Percentiles rank a stretch among this genome's conserved stretches.
Evolutionary conservation across 768 basidiomycete species (phyloP).

Genomic region (Termitomyces sp.): DNA sequence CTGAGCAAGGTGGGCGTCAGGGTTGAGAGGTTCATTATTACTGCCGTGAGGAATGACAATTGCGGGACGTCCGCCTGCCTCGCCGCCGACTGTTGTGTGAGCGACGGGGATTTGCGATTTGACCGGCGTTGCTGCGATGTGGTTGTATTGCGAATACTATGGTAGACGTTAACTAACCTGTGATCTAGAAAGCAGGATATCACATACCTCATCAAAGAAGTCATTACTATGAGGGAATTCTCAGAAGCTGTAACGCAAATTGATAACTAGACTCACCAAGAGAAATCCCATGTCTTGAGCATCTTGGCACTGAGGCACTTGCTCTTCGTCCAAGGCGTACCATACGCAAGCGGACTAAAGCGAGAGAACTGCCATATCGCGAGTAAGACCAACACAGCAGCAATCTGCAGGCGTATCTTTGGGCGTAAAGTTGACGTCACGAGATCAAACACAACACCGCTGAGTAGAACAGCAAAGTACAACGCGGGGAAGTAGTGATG

Average conservation of each 20-base stretch:
- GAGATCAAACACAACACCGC: conserved; percentile 78
- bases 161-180: background rate
- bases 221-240: conserved; percentile 43
- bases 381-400: conserved; percentile 64
- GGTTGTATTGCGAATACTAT: conserved; percentile 55
- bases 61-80: conserved; percentile 47
- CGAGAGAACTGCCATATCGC: conserved; percentile 74
- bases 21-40: conserved; percentile 22
- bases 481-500: conserved; percentile 98
- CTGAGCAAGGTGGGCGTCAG: conserved; percentile 2
- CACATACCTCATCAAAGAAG: conserved; percentile 61
- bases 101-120: conserved; percentile 32
- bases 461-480: conserved; percentile 85
- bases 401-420: conserved; percentile 73
- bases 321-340: conserved; percentile 76
- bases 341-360: conserved; percentile 83
- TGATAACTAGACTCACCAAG: conserved; percentile 48
- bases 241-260: background rate
- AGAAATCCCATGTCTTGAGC: conserved; percentile 95
- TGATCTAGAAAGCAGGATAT: background rate
- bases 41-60: conserved; percentile 38
- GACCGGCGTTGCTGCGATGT: conserved; percentile 31
- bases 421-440: conserved; percentile 76
- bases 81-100: conserved; percentile 45
- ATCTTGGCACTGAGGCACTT: conserved; percentile 76